Percentiles rank a stretch among this genome's conserved stretches.
These are phyloP conservation scores for Litsea cubeba DNA, from an alignment of 164 flowering plant genomes.

Conservation along the genomic window DNA sequence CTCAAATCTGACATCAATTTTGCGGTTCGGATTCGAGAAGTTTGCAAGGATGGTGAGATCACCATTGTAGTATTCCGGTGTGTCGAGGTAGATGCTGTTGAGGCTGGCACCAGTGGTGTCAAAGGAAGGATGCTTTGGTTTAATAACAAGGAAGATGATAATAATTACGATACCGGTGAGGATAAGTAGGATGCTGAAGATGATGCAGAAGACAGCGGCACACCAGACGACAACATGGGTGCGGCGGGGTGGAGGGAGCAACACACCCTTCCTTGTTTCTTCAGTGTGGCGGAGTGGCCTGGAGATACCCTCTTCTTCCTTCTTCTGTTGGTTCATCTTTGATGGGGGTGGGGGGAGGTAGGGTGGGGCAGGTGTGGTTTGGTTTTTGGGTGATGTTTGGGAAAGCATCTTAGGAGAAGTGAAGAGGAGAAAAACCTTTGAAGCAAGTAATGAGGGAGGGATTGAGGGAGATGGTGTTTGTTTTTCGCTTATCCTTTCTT, in stretches of 20 bases:
- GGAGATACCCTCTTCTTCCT: constrained; percentile 1
- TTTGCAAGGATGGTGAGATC: constrained; percentile 64
- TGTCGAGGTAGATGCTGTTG: constrained; percentile 61
- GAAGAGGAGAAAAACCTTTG: constrained; percentile 17
- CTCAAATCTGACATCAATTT: constrained; percentile 50
- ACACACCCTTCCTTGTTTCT: constrained; percentile 10
- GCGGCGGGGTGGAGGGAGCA: constrained; percentile 40
- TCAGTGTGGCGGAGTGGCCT: neutral
- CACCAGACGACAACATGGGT: constrained; percentile 66
- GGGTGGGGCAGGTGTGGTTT: constrained; percentile 23
- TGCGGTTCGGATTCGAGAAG: constrained; percentile 73
- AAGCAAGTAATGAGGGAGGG: constrained; percentile 13
- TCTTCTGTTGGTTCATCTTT: constrained; percentile 23
- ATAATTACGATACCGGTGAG: constrained; percentile 54
- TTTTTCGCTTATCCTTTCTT: neutral
- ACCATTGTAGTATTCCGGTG: constrained; percentile 57
- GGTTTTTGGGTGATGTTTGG: constrained; percentile 27
- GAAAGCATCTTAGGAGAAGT: constrained; percentile 31
- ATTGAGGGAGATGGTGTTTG: neutral
- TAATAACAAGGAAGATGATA: constrained; percentile 50
- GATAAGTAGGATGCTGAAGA: constrained; percentile 61
- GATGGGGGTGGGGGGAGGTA: constrained; percentile 17
- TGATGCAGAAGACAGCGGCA: constrained; percentile 43
- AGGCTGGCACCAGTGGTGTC: constrained; percentile 55
- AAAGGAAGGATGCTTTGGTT: constrained; percentile 50